Base-by-base conservation (phyloP, 2,329 filamentous ascomycete species). In the Drechslerella coelobrocha region DNA sequence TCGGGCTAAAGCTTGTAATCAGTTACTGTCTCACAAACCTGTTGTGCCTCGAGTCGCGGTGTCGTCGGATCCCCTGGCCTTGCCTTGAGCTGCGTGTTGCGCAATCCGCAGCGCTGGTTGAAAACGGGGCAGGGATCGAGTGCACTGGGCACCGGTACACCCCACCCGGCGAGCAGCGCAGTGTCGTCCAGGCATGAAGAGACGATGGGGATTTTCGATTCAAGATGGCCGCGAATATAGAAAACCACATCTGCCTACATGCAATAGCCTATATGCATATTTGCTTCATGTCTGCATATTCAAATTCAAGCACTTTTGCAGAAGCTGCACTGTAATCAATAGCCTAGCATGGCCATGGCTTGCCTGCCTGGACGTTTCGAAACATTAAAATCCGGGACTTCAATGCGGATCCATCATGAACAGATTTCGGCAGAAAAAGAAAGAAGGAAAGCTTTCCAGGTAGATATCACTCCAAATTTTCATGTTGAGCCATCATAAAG, bases 1-100 rank as follows among this genome's bases (percentile, higher is more conserved):
- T 47, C 39, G 26, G 62, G 43, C 57, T 29, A 62, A 56, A 57
- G 27, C 52, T 53, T 57, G 65, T 69, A 69, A 62, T 69, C 65
- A 61, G 34, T 57, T 56, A 9, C 51, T 57, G 59, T 62, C 65
- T 69, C 62, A 69, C 65, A 62, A 47, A 17, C 26, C 24, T 31
- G 65, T 61, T 57, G 48, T 47, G 57, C 57, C 52, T 48, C 43
- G 26, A 62, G 31, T 48, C 23, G 29, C 21, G 39, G 34, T 53
- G 34, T 37, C 48, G 19, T 45, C 17, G 43, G 43, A 23, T 60
- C 43, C 21, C 57, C 45, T 34, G 45, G 51, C 34, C n/a, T n/a
- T n/a, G n/a, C 47, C 6, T 61, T 37, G 27, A 52, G 43, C 43
- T 19, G 24, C 10, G 48, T 29, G n/a, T 69, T 69, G 65, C 65